These are phyloP conservation scores for Dalbergia oliveri DNA, from an alignment of 306 rosid species.

Conservation along the genomic window DNA sequence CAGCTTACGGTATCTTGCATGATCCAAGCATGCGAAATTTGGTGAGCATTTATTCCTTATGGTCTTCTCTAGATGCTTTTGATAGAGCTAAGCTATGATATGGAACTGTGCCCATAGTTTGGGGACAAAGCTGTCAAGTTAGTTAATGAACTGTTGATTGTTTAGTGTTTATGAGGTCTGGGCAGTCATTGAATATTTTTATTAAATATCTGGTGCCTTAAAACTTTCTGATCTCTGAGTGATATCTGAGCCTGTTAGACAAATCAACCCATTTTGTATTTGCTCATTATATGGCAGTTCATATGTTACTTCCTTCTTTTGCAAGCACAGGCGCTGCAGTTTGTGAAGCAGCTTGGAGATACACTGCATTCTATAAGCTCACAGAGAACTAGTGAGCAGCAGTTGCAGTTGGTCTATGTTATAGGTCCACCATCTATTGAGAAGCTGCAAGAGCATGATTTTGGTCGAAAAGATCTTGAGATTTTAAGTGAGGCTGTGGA, in stretches of 20 bases:
- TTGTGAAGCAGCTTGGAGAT: conserved; percentile 84
- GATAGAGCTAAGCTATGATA: conserved; percentile 16
- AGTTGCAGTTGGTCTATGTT: conserved; percentile 79
- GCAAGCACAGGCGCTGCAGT: conserved; percentile 77
- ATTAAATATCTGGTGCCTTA: neutral
- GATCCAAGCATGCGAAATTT: conserved; percentile 75
- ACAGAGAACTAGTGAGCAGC: conserved; percentile 53
- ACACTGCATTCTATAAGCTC: conserved; percentile 77
- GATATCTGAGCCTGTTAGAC: conserved; percentile 26
- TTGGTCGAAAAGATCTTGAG: conserved; percentile 85
- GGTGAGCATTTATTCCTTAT: conserved; percentile 59
- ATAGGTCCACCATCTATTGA: conserved; percentile 93
- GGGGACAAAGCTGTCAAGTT: conserved; percentile 7
- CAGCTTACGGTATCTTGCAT: conserved; percentile 77
- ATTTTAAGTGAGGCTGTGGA: conserved; percentile 75
- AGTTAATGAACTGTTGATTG: conserved; percentile 12
- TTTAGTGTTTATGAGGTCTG: conserved; percentile 5
- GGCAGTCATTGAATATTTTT: conserved; percentile 8
- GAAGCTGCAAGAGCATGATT: conserved; percentile 78
- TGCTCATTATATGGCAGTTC: conserved; percentile 23
- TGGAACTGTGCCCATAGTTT: conserved; percentile 26
- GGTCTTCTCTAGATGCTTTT: neutral
- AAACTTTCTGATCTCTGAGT: conserved; percentile 11
- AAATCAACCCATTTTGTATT: conserved; percentile 30
- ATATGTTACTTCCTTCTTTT: conserved; percentile 46